Conservation (phyloP, 345 rosid genomes). For the Eucalyptus cloeziana region DNA sequence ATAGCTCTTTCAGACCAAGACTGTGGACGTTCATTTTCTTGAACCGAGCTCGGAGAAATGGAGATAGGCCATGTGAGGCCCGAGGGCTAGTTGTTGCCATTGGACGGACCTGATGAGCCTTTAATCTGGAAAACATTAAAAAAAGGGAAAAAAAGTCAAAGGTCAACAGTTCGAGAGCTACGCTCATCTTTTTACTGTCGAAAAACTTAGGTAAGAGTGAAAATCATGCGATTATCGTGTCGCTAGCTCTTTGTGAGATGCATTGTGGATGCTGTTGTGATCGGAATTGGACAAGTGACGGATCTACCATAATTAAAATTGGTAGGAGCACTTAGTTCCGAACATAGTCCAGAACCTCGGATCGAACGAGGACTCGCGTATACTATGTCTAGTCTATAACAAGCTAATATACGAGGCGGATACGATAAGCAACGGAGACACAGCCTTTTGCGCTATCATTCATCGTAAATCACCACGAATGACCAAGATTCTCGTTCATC, state of each 20-base stretch:
- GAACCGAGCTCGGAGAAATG: not conserved
- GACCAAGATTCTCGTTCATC: not conserved
- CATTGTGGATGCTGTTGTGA: not conserved
- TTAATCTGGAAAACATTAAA: not conserved
- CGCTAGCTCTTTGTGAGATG: not conserved
- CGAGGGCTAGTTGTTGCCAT: not conserved
- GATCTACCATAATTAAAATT: not conserved
- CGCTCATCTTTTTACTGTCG: not conserved
- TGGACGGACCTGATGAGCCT: not conserved
- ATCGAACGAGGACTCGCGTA: not conserved
- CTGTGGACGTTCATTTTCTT: not conserved
- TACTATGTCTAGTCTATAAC: not conserved
- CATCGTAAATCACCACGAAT: not conserved
- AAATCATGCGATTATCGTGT: not conserved
- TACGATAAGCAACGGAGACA: not conserved
- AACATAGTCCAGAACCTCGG: not conserved
- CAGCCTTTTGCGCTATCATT: not conserved
- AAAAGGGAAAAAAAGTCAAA: not conserved
- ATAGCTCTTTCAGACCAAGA: not conserved
- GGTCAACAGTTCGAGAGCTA: not conserved
- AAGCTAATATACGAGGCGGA: not conserved
- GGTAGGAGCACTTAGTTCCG: not conserved
- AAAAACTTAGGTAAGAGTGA: not conserved
- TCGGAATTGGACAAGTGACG: not conserved
- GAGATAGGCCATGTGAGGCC: not conserved